These are phyloP conservation scores for Stachybotrys chlorohalonatus DNA, from an alignment of 2,329 filamentous ascomycete species.

Conservation along the genomic window DNA sequence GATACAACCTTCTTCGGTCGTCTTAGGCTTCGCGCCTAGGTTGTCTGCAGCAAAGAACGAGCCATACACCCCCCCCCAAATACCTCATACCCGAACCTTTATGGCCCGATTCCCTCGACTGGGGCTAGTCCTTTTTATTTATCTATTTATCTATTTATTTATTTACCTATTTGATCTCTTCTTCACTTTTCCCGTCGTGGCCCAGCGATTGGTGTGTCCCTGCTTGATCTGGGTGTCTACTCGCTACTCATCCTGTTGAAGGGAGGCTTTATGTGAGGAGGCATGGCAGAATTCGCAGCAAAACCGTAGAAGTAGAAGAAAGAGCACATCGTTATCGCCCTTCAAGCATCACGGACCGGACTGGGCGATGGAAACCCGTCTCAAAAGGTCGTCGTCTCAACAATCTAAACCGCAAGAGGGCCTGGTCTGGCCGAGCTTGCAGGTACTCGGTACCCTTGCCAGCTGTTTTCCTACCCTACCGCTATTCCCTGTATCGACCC, in stretches of 20 bases:
- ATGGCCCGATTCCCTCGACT: not conserved
- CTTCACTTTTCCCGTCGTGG: not conserved
- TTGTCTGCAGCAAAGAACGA: not conserved
- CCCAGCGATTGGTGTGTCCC: no score
- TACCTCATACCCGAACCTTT: not conserved
- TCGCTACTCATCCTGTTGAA: not conserved
- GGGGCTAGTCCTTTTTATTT: not conserved
- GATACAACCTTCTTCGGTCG: not conserved
- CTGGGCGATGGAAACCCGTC: not conserved
- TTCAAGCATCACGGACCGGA: not conserved
- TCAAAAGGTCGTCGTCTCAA: not conserved
- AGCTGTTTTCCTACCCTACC: slow-evolving; percentile 15
- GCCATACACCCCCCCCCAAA: not conserved
- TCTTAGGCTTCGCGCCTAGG: not conserved
- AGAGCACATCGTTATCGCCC: not conserved
- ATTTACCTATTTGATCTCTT: not conserved
- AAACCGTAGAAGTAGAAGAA: not conserved
- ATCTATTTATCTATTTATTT: not conserved
- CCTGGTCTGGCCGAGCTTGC: not conserved
- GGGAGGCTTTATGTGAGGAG: not conserved
- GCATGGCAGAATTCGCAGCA: not conserved
- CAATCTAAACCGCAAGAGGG: slow-evolving; percentile 3
- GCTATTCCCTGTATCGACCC: slow-evolving; percentile 16
- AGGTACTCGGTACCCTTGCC: slow-evolving; percentile 1
- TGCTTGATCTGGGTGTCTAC: not conserved